These are phyloP conservation scores for Plasmodium falciparum DNA, from an alignment of 169 alveolate species.

Conservation along the genomic window DNA sequence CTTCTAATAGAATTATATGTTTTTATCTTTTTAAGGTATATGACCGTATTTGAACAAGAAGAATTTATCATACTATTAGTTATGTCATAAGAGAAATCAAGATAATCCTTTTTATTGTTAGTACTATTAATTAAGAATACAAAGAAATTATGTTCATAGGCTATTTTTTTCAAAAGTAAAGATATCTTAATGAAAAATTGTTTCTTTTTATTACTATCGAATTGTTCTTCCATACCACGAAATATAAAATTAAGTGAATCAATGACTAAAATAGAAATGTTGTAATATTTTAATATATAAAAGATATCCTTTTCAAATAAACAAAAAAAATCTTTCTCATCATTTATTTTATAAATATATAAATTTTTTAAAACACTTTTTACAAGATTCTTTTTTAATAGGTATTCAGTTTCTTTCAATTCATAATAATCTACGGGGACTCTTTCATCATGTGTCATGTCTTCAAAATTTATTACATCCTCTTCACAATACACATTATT, in stretches of 20 bases:
- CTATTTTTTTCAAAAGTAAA: slow-evolving; percentile 26
- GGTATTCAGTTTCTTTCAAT: background rate
- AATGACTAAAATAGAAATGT: slow-evolving; percentile 42
- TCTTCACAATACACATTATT: background rate
- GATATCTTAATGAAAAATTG: slow-evolving; percentile 22
- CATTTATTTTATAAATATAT: slow-evolving; percentile 58
- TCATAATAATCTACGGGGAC: background rate
- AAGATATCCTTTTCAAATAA: slow-evolving; percentile 39
- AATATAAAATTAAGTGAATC: slow-evolving; percentile 51
- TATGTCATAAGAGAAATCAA: slow-evolving; percentile 4
- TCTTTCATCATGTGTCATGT: background rate
- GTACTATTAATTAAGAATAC: slow-evolving; percentile 40
- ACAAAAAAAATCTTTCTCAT: slow-evolving; percentile 38
- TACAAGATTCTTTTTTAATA: background rate
- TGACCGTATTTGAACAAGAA: slow-evolving; percentile 38
- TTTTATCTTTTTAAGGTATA: slow-evolving; percentile 24
- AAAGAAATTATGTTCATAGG: slow-evolving; percentile 44
- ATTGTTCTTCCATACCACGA: slow-evolving; percentile 16
- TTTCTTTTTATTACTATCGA: slow-evolving; percentile 23
- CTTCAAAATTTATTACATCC: background rate
- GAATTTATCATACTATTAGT: slow-evolving; percentile 23
- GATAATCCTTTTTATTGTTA: slow-evolving; percentile 12
- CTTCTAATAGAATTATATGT: slow-evolving; percentile 10
- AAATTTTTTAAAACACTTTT: slow-evolving; percentile 23
- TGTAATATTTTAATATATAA: slow-evolving; percentile 29